phyloP scores from a whole-genome alignment of 2,329 filamentous ascomycete species.

The Ophiostoma angusticollis region DNA sequence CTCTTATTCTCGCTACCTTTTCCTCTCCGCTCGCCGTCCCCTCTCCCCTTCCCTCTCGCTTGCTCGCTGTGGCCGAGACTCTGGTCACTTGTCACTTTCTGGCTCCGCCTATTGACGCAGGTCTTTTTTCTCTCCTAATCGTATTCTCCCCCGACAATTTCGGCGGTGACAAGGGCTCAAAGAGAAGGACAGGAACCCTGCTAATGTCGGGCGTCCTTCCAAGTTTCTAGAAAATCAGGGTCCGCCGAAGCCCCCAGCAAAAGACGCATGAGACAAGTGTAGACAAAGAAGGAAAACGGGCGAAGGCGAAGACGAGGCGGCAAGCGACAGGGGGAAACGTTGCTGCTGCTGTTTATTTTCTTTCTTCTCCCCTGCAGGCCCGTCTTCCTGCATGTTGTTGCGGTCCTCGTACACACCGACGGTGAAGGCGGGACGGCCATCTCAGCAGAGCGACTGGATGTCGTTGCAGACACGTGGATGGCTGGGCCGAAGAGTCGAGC shows the following conservation, averaged over 20 bases:
- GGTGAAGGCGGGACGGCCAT: too few species aligned
- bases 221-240: constrained; percentile 5
- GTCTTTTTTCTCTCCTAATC: neutral
- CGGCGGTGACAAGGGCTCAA: constrained; percentile 6
- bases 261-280: constrained; percentile 3
- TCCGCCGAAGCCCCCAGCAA: constrained; percentile 3
- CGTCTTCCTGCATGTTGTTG: too few species aligned
- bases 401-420: too few species aligned
- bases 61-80: too few species aligned
- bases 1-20: neutral
- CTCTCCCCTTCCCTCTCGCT: too few species aligned
- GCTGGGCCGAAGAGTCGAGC: too few species aligned
- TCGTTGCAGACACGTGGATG: too few species aligned
- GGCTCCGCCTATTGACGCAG: constrained; percentile 2
- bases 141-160: constrained; percentile 4
- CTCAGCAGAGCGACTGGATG: too few species aligned
- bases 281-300: constrained; percentile 2
- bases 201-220: neutral
- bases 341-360: too few species aligned
- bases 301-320: neutral
- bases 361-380: too few species aligned
- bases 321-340: too few species aligned
- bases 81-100: constrained; percentile 9
- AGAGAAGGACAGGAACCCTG: neutral
- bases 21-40: constrained; percentile 2